Percentiles rank a stretch among this genome's conserved stretches.
Conservation (phyloP, 140 eudicot genomes). For the Cichorium intybus region DNA sequence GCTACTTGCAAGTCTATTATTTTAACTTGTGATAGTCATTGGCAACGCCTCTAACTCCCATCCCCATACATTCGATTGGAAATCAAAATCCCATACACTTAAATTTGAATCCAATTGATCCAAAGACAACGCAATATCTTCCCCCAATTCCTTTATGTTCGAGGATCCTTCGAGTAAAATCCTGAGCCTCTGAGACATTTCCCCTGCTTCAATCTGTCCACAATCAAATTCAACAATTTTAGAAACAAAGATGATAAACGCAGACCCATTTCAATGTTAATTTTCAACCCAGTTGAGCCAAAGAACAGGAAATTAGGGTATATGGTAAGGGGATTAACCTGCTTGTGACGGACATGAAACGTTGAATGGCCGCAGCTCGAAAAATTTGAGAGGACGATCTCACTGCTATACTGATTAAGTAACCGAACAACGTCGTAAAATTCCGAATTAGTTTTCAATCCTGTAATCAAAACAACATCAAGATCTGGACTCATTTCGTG, state of each 20-base stretch:
- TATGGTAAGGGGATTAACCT: conserved; percentile 19
- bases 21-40: background rate
- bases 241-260: background rate
- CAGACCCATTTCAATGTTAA: too few species aligned
- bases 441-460: conserved; percentile 28
- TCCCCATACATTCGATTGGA: conserved; percentile 24
- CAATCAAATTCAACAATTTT: background rate
- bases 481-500: conserved; percentile 38
- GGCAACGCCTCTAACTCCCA: conserved; percentile 13
- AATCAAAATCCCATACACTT: conserved; percentile 31
- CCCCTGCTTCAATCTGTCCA: conserved; percentile 34
- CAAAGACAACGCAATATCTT: conserved; percentile 1
- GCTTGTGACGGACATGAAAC: conserved; percentile 34
- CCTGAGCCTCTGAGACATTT: conserved; percentile 23
- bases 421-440: conserved; percentile 38
- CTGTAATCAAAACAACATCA: conserved; percentile 39
- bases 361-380: conserved; percentile 38
- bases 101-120: conserved; percentile 15
- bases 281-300: too few species aligned
- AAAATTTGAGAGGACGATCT: conserved; percentile 43
- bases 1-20: background rate
- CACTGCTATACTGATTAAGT: conserved; percentile 36
- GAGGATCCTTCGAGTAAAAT: conserved; percentile 21
- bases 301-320: background rate
- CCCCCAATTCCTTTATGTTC: conserved; percentile 1